A percentile compares a stretch with the other conserved stretches of the same genome.
Evolutionary conservation across 306 rosid species (phyloP).

Genomic region (Trifolium subterraneum): DNA sequence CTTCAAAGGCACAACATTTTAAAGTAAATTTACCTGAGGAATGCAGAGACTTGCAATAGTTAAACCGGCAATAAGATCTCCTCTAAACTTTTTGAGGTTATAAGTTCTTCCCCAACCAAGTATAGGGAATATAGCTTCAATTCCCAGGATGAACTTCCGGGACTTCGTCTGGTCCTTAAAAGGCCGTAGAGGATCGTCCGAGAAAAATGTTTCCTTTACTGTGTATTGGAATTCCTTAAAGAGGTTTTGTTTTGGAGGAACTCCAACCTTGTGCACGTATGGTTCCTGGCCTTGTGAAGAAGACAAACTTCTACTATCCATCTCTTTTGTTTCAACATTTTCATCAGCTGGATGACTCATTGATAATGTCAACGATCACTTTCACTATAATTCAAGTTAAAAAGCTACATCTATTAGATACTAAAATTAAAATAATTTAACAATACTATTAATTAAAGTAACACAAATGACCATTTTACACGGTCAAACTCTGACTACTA

Average conservation of each 20-base stretch:
- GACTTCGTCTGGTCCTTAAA: conserved; percentile 84
- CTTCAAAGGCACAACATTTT: conserved; percentile 12
- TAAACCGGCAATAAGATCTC: conserved; percentile 85
- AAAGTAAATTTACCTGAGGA: conserved; percentile 79
- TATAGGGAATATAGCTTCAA: conserved; percentile 84
- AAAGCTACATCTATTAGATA: background rate
- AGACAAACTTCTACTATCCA: conserved; percentile 56
- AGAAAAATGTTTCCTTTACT: conserved; percentile 82
- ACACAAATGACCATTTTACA: background rate
- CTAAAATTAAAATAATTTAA: conserved; percentile 3
- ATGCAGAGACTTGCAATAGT: conserved; percentile 98
- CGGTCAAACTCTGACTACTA: background rate
- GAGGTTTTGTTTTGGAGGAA: conserved; percentile 85
- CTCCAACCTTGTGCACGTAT: conserved; percentile 71
- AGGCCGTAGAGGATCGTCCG: conserved; percentile 82
- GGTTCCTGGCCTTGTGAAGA: conserved; percentile 51
- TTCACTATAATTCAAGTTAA: conserved; percentile 42
- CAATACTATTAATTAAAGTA: background rate
- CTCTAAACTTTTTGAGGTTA: conserved; percentile 66
- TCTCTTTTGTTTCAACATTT: conserved; percentile 56
- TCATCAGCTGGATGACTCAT: conserved; percentile 55
- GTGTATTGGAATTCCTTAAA: conserved; percentile 69
- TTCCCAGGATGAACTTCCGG: conserved; percentile 72
- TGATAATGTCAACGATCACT: conserved; percentile 42
- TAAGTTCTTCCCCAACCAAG: conserved; percentile 81